Evolutionary conservation across 352 stramenopile genomes (phyloP), one percentile per base, ranked within the genome.

Genomic region (Globisporangium nunn): DNA sequence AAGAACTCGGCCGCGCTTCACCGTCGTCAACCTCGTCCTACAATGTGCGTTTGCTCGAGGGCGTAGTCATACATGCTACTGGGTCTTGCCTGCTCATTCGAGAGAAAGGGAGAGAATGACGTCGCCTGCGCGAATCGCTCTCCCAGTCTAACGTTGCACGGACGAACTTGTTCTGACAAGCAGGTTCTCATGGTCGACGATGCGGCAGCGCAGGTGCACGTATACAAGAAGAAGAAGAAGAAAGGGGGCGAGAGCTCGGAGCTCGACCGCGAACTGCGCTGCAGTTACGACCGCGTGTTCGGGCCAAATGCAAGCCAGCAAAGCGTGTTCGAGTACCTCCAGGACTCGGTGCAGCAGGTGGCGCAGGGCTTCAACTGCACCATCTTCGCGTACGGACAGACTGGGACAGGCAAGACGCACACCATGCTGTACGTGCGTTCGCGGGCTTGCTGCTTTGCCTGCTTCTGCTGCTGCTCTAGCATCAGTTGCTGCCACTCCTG

Each of bases 341-440:
- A 74, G 15, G 78, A 87, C 35, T 71, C 74, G 3, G 78, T 96
- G 35, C 74, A 87, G 46, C 77, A 90, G 55, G 76, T 96, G 6
- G 74, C 88, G 2, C 78, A 93, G 61, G 87, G 87, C 35, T 91
- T 90, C 66, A 96, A 96, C 72, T 93, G 84, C 67, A 96, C 83
- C 12, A 91, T 97, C 41, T 96, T 97, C 65, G 87, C 88, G 2
- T 97, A 97, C 58, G 88, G 88, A 4, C 88, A 97, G 56, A 97
- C 88, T 6, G 87, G 85, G 53, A 94, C 81, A 6, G 87, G 88
- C 47, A 97, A 97, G 69, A 97, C 88, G 4, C 82, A 94, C 65
- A 96, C 85, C 15, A 97, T 97, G 83, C 67, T 96, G 68, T 84
- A 58, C 61, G 74, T 54, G 5, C 14, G 29, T 18, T n/a, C n/a